These are phyloP conservation scores for Lasiosphaeriaceae sp. DNA, from an alignment of 495 filamentous ascomycete species.

Conservation along the genomic window DNA sequence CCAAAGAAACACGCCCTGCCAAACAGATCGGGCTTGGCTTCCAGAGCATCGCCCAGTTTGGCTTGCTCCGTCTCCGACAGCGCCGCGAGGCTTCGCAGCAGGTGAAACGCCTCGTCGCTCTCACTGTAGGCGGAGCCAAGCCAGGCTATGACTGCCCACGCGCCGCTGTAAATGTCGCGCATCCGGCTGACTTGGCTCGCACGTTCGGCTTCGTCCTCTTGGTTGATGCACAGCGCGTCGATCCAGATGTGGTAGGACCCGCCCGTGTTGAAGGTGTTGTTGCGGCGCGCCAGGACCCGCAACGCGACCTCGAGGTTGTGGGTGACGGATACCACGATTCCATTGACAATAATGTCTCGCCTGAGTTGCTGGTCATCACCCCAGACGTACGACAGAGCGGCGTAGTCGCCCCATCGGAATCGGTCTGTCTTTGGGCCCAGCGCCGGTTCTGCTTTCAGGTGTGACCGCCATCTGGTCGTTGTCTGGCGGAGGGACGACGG, in stretches of 20 bases:
- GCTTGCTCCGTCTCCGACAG: background rate
- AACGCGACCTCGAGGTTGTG: slow-evolving; percentile 5
- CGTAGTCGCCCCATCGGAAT: slow-evolving; percentile 4
- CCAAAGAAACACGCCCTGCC: background rate
- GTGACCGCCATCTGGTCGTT: no score
- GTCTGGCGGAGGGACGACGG: no score
- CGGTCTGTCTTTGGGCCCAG: background rate
- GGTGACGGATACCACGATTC: background rate
- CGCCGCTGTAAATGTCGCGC: slow-evolving; percentile 8
- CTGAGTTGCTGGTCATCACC: background rate
- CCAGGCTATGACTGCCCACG: slow-evolving; percentile 6
- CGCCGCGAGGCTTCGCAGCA: background rate
- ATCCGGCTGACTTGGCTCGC: slow-evolving; percentile 1
- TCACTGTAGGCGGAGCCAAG: background rate
- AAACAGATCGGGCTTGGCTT: background rate
- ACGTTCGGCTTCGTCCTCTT: slow-evolving; percentile 3
- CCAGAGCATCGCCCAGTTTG: background rate
- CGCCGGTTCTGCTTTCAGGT: no score
- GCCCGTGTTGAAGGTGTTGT: background rate
- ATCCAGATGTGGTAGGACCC: slow-evolving; percentile 12
- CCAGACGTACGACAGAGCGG: slow-evolving; percentile 12
- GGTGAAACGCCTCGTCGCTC: background rate
- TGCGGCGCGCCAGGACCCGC: background rate
- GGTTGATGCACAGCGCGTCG: slow-evolving; percentile 17
- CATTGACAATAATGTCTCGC: slow-evolving; percentile 2